Evolutionary conservation across 2,329 filamentous ascomycete genomes (phyloP), one percentile per base, ranked within the genome.

Genomic region (Aspergillus unguis): DNA sequence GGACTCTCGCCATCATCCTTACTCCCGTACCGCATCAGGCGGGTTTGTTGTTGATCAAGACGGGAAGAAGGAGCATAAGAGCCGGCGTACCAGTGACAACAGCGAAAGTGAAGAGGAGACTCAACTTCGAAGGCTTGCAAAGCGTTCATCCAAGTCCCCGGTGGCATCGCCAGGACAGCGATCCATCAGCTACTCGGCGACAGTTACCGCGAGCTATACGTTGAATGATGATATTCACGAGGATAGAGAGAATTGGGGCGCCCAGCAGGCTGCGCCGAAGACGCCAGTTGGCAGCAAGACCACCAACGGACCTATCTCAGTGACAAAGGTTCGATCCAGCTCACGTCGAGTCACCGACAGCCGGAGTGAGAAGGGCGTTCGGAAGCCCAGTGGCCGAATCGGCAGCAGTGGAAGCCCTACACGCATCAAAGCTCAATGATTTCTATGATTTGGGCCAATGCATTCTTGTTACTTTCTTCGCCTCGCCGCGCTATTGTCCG

Each of bases 71-170:
- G 68, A 72, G 9, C 83, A 52, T 75, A 85, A 38, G 8, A 79
- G 87, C 62, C 84, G 83, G 32, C 79, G 81, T 37, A 85, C 83
- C 10, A 79, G 80, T 17, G 81, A 67, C 66, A 75, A 62, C 33
- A 70, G 77, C 43, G 88, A 94, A 67, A 88, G 86, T 23, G 91
- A 96, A 55, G 90, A 95, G 65, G 90, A 96, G 68, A 82, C 84
- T 63, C 87, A 91, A 65, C 74, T 95, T 42, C 86, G 90, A 45
- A 84, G 90, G 79, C 82, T 84, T 58, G 82, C 83, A 27, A 83
- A 85, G 77, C 83, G 82, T 58, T 53, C 83, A 78, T 64, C 86
- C 80, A 62, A 88, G 85, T 74, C 76, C 75, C 36, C 87, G 81
- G 23, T 82, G 81, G 59, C 87, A 81, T 50, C 88, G 80, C 32